Percentiles rank a stretch among this genome's conserved stretches.
phyloP scores from a whole-genome alignment of 176 grass and related monocot genomes.

The Puya raimondii region DNA sequence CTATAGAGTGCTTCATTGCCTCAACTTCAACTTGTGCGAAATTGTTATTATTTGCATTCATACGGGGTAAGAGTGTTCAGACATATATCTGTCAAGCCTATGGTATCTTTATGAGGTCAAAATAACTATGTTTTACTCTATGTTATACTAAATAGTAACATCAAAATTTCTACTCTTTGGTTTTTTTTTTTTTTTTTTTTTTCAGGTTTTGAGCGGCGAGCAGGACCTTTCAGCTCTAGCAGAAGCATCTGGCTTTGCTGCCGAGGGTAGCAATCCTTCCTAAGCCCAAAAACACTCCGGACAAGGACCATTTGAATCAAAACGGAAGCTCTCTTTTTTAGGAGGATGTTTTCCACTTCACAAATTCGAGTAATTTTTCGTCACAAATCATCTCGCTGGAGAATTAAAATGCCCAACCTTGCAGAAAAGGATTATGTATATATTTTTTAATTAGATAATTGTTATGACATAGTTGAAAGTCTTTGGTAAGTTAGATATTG shows the following conservation, averaged over 20 bases:
- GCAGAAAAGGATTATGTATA: too few relatives aligned
- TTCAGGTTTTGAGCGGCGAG: conserved; percentile 64
- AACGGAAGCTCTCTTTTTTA: background rate
- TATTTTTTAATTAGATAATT: too few relatives aligned
- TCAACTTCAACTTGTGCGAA: too few relatives aligned
- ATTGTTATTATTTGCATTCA: too few relatives aligned
- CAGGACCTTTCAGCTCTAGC: conserved; percentile 63
- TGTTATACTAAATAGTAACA: background rate
- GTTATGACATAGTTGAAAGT: too few relatives aligned
- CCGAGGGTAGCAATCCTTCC: conserved; percentile 24
- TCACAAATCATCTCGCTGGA: too few relatives aligned
- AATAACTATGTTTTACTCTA: background rate
- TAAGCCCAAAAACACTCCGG: background rate
- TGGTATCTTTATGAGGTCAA: background rate
- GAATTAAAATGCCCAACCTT: too few relatives aligned
- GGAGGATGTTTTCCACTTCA: background rate
- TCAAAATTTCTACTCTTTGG: background rate
- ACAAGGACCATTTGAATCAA: background rate
- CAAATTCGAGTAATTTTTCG: background rate
- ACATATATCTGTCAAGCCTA: too few relatives aligned
- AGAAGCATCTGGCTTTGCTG: conserved; percentile 56
- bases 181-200: conserved; percentile 8
- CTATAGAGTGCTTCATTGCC: background rate
- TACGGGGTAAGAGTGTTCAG: too few relatives aligned
- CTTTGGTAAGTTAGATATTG: too few relatives aligned